Percentiles rank a stretch among this genome's conserved stretches.
These are phyloP conservation scores for Lomentospora prolificans DNA, from an alignment of 2,329 filamentous ascomycete genomes.

Conservation along the genomic window DNA sequence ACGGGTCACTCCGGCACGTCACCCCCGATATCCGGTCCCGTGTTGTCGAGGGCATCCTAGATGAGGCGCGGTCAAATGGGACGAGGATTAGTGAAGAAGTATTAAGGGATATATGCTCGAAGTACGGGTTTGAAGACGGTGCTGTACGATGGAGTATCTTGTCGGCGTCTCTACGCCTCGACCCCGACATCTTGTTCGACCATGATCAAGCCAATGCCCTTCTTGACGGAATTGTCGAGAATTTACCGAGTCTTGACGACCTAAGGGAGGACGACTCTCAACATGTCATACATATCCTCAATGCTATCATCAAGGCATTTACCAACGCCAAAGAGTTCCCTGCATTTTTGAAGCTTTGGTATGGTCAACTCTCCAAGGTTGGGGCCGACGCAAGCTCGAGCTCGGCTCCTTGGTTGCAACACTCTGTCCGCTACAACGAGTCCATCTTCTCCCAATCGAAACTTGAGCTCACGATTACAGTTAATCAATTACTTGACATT, in stretches of 20 bases:
- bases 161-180: slow-evolving; percentile 30
- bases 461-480: slow-evolving; percentile 33
- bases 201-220: slow-evolving; percentile 27
- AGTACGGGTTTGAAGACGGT: slow-evolving; percentile 27
- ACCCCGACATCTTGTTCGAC: slow-evolving; percentile 36
- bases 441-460: slow-evolving; percentile 5
- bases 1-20: slow-evolving; percentile 16
- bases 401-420: slow-evolving; percentile 23
- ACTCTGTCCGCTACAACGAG: slow-evolving; percentile 9
- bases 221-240: slow-evolving; percentile 29
- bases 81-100: slow-evolving; percentile 26
- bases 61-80: slow-evolving; percentile 20
- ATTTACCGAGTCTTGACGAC: slow-evolving; percentile 16
- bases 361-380: slow-evolving; percentile 26
- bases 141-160: slow-evolving; percentile 33
- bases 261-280: slow-evolving; percentile 12
- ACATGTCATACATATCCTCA: slow-evolving; percentile 20
- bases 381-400: slow-evolving; percentile 14
- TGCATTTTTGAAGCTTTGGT: slow-evolving; percentile 38
- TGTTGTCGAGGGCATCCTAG: slow-evolving; percentile 21
- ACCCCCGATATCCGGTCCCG: slow-evolving; percentile 16
- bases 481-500: slow-evolving; percentile 31
- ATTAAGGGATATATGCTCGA: slow-evolving; percentile 30
- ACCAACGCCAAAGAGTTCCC: slow-evolving; percentile 32
- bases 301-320: slow-evolving; percentile 33